Conservation (phyloP, 129 eudicot species). For the Solidago caesia region DNA sequence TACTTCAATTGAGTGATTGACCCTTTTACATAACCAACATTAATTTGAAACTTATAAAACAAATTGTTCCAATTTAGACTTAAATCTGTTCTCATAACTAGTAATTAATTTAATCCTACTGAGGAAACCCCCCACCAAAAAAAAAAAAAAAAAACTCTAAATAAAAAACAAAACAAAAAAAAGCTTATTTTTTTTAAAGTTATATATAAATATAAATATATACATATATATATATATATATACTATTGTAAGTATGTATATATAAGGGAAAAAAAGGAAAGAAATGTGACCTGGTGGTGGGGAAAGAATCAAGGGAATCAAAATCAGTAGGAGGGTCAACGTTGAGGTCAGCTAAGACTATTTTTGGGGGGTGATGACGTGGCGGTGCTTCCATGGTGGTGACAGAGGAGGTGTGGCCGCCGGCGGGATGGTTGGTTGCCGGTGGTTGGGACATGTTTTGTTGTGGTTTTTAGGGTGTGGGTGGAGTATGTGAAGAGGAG, state of each 20-base stretch:
- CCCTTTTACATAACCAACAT: neutral
- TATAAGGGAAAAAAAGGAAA: neutral
- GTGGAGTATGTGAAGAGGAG: neutral
- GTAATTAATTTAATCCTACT: too few species aligned
- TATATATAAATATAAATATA: neutral
- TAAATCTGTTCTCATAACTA: too few species aligned
- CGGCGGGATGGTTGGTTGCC: constrained; percentile 34
- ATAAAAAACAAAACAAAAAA: neutral
- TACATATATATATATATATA: neutral
- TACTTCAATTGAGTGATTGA: neutral
- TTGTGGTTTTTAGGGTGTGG: constrained; percentile 23
- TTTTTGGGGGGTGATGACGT: constrained; percentile 40
- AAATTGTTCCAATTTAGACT: too few species aligned
- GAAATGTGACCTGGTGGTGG: constrained; percentile 44
- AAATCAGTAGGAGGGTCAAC: constrained; percentile 88
- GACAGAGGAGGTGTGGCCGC: constrained; percentile 25
- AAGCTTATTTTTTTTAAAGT: neutral
- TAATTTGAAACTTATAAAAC: neutral
- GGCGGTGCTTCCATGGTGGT: constrained; percentile 22
- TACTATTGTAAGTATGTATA: neutral
- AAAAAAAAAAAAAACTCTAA: neutral
- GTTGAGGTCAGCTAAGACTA: constrained; percentile 75
- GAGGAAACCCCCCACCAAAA: too few species aligned
- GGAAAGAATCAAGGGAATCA: constrained; percentile 46
- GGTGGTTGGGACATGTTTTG: constrained; percentile 34